Conservation (phyloP, 2,329 filamentous ascomycete genomes). For the Coniochaeta sp. region DNA sequence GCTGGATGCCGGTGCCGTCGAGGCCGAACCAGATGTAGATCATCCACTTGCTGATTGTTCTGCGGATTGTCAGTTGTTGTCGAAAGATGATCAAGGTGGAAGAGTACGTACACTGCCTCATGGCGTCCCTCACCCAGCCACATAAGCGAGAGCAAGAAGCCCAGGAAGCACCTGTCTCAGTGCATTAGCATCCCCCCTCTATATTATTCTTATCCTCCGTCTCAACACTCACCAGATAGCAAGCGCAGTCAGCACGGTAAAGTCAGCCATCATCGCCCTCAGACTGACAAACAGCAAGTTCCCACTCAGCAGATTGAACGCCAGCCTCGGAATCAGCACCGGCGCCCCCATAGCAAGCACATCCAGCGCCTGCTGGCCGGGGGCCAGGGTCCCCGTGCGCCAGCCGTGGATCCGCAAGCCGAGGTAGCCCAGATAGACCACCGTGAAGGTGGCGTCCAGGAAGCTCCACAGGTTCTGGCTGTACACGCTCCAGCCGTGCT, state of each 20-base stretch:
- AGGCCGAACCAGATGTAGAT: slow-evolving; percentile 89
- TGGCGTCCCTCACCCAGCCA: slow-evolving; percentile 66
- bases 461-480: slow-evolving; percentile 88
- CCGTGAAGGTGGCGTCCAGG: slow-evolving; percentile 70
- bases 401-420: slow-evolving; percentile 59
- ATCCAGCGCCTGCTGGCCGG: slow-evolving; percentile 63
- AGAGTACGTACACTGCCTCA: slow-evolving; percentile 39
- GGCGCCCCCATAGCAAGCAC: slow-evolving; percentile 74
- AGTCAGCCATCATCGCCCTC: slow-evolving; percentile 79
- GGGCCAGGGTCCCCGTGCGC: slow-evolving; percentile 35
- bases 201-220: neutral
- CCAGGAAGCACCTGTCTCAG: slow-evolving; percentile 56
- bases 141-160: slow-evolving; percentile 70
- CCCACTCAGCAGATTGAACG: slow-evolving; percentile 76
- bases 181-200: neutral
- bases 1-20: slow-evolving; percentile 59
- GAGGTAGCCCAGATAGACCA: slow-evolving; percentile 64
- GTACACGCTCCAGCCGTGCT: slow-evolving; percentile 70
- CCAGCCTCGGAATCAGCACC: slow-evolving; percentile 68
- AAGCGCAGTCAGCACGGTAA: slow-evolving; percentile 67
- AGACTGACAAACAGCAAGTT: slow-evolving; percentile 78
- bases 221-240: slow-evolving; percentile 53
- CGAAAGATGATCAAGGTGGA: neutral
- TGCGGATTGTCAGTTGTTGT: slow-evolving; percentile 13
- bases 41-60: slow-evolving; percentile 82